These are phyloP conservation scores for Curvularia sp. DNA, from an alignment of 2,329 filamentous ascomycete species.

Conservation along the genomic window DNA sequence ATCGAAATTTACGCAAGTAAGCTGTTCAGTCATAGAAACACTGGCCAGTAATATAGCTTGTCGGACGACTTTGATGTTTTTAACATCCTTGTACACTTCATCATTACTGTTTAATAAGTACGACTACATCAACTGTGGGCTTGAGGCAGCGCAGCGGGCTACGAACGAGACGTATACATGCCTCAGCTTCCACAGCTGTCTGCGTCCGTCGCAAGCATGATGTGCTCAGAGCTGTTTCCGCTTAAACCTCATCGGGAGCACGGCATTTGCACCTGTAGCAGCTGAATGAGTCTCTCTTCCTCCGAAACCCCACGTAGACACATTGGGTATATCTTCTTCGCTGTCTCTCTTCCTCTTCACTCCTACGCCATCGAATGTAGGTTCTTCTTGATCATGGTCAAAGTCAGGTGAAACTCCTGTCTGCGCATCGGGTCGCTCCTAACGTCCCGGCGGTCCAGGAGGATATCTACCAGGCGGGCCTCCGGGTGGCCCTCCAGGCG, in stretches of 20 bases:
- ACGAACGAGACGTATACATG: constrained; percentile 1
- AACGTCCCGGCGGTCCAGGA: constrained; percentile 38
- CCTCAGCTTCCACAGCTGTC: neutral
- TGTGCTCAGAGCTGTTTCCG: constrained; percentile 6
- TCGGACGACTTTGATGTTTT: neutral
- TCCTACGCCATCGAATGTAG: constrained; percentile 8
- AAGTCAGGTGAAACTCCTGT: constrained; percentile 15
- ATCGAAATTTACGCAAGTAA: constrained; percentile 52
- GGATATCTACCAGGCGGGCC: constrained; percentile 37
- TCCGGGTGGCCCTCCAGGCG: constrained; percentile 34
- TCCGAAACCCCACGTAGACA: constrained; percentile 18
- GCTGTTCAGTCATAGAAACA: neutral
- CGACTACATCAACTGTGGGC: constrained; percentile 25
- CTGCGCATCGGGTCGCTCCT: constrained; percentile 23
- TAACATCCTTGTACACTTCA: neutral
- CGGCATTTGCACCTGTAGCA: constrained; percentile 34
- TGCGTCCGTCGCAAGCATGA: neutral
- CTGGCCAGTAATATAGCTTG: neutral
- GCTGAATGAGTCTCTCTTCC: constrained; percentile 14
- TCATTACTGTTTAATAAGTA: constrained; percentile 8
- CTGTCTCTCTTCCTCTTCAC: constrained; percentile 22
- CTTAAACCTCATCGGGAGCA: constrained; percentile 21
- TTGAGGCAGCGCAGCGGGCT: neutral
- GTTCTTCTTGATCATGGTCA: constrained; percentile 6
- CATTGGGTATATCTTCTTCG: constrained; percentile 26